Base-by-base conservation (phyloP, 2,329 filamentous ascomycete genomes). In the Xylaria sp. region DNA sequence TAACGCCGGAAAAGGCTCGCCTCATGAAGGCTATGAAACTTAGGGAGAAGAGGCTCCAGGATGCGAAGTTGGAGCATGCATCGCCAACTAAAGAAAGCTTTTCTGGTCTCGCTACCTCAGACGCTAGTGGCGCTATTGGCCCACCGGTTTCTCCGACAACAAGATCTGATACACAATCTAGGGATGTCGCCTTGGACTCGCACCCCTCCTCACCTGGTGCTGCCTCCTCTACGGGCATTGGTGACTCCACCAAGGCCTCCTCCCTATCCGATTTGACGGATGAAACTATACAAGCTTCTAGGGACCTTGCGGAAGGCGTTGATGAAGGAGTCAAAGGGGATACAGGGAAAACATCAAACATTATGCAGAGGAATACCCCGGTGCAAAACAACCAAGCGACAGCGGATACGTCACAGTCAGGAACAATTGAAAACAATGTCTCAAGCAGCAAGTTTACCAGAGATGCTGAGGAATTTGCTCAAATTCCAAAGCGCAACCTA, bases 11-110 rank as follows among this genome's bases (percentile, higher is more conserved):
- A 79, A 98, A 97, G 82, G 89, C 93, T 69, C 88, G 96, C 63
- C 84, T 99, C 71, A 94, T 97, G 93, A 97, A 97, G 82, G 96
- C 96, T 7, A 87, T 97, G 82, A 92, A 97, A 80, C 81, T 97
- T 73, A 88, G 95, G 61, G 96, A 97, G 80, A 93, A 93, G 79
- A 89, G 83, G 78, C 83, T 81, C 80, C 76, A 15, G 66, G 75
- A 11, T 73, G 77, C 38, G 17, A 78, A 80, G 44, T 69, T 73
- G 13, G 65, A 74, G 15, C 71, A 75, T 58, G 75, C 70, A 72
- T 74, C 66, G 20, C 26, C 73, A 74, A 59, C 69, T 61, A 42
- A 73, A 63, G 63, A 72, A 68, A 69, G 72, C 67, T 46, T 63
- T 66, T 70, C 64, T 33, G 70, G 78, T 63, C 76, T 79, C 33